Evolutionary conservation across 306 rosid genomes (phyloP), one percentile per base, ranked within the genome.

Genomic region (Vigna angularis): DNA sequence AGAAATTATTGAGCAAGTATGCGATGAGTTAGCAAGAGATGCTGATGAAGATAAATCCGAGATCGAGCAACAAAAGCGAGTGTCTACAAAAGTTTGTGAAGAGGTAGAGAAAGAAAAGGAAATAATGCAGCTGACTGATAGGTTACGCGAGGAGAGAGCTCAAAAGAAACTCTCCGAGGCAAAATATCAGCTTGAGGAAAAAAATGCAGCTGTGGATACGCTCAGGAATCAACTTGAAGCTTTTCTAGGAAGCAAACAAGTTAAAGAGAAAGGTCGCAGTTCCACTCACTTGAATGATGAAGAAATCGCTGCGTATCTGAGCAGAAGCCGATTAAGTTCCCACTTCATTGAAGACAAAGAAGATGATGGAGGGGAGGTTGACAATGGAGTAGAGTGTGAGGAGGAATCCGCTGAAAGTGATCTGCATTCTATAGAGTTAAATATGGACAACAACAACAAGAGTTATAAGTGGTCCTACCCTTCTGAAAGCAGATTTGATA

Each of bases 351-450:
- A 88, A 42, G 88, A 83, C 75, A 85, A 82, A 83, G 93, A 89
- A 8, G 97, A 86, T 52, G 93, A 87, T 49, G 93, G 74, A 17
- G 97, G 98, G 61, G 98, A 88, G 83, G 97, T 93, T 42, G 97
- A 88, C 61, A 87, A 93, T 59, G 91, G 89, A 55, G 83, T 80
- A 59, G 96, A 89, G 77, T 88, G 87, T 3, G 90, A 83, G 84
- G 98, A 90, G 73, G 98, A 88, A 75, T 93, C 91, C 10, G 93
- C 87, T 53, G 97, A 96, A 69, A 96, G 97, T 75, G 99, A 96
- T 81, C 88, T 96, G 80, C 96, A 93, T 86, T 96, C 98, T 40
- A 89, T 91, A 72, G 99, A 96, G 79, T 77, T 96, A 81, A 91
- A 92, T 78, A 88, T 91, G 94, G 99, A 93, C 83, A 95, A 86